Evolutionary conservation across 352 stramenopile species (phyloP), one percentile per base, ranked within the genome.

Genomic region (Peronospora destructor): DNA sequence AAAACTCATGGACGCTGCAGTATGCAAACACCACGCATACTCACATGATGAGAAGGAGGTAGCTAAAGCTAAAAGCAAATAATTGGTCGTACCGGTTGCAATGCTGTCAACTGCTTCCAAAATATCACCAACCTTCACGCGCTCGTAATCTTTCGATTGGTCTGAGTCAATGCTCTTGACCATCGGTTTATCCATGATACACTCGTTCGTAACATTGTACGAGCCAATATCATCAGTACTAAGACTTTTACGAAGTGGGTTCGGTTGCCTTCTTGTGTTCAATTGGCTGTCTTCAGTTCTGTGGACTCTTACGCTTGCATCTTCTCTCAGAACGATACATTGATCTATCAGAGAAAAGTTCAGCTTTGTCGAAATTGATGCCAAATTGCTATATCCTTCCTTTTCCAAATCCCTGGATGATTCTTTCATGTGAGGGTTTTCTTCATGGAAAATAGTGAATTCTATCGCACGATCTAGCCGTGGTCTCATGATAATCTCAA

Each of bases 101-200:
- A 91, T 78, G 36, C 79, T 81, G 36, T 90, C 77, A 21, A 91
- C 63, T 16, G 82, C 69, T 56, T 85, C 75, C 5, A 92, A 54
- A 6, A 87, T 64, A 45, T 93, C 82, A 1, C 79, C 82, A 35
- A 78, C 60, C 51, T 71, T 63, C 3, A 88, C 45, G 1, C 58
- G 41, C 30, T 55, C 53, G 30, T 76, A 77, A 59, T 75, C 68
- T 23, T 73, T 68, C 0, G 68, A 60, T 19, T 56, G 51, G 25
- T 29, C 53, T 7, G 37, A 44, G 1, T 32, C 49, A 34, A 77
- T 59, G 6, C 23, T 53, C 29, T 72, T 73, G 13, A 81, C 68
- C 33, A 85, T 72, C 0, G 68, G 68, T 50, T 72, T 76, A 23
- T 85, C 65, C 12, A 78, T 64, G n/a, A 87, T 73, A 35, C 61